phyloP scores from a whole-genome alignment of 2,329 filamentous ascomycete species.

The Clarireedia monteithiana region DNA sequence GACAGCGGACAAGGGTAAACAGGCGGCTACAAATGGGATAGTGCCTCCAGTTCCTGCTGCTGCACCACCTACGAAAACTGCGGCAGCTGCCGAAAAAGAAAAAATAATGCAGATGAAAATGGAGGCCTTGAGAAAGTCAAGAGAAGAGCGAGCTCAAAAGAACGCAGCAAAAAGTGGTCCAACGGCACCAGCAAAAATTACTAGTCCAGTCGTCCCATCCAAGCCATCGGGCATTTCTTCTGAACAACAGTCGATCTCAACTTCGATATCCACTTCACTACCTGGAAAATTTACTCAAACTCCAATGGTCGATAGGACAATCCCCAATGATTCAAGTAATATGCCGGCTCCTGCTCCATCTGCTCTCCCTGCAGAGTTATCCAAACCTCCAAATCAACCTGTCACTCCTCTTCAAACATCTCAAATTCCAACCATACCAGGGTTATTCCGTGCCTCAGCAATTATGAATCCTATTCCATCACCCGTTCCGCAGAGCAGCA shows the following conservation, averaged over 20 bases:
- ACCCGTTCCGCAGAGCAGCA: slow-evolving; percentile 1
- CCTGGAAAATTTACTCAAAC: background rate
- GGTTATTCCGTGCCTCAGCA: slow-evolving; percentile 24
- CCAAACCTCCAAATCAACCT: background rate
- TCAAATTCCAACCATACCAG: slow-evolving; percentile 14
- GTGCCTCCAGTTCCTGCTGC: background rate
- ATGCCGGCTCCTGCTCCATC: background rate
- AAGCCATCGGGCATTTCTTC: background rate
- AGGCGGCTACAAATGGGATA: background rate
- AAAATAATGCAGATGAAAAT: slow-evolving; percentile 68
- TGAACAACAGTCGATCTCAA: background rate
- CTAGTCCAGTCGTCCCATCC: background rate
- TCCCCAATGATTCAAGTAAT: background rate
- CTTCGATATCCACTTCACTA: background rate
- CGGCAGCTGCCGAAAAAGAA: slow-evolving; percentile 59
- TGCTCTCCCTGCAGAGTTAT: background rate
- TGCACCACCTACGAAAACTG: slow-evolving; percentile 14
- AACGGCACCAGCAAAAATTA: slow-evolving; percentile 2
- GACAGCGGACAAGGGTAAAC: background rate
- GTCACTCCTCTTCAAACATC: slow-evolving; percentile 1
- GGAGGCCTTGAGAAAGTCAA: slow-evolving; percentile 59
- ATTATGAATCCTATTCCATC: slow-evolving; percentile 7
- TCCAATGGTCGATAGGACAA: background rate
- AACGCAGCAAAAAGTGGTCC: slow-evolving; percentile 27
- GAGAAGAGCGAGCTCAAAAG: slow-evolving; percentile 37